Percentiles rank a stretch among this genome's conserved stretches.
These are phyloP conservation scores for Zygoascus meyerae DNA, from an alignment of 1,139 yeast species.

Conservation along the genomic window DNA sequence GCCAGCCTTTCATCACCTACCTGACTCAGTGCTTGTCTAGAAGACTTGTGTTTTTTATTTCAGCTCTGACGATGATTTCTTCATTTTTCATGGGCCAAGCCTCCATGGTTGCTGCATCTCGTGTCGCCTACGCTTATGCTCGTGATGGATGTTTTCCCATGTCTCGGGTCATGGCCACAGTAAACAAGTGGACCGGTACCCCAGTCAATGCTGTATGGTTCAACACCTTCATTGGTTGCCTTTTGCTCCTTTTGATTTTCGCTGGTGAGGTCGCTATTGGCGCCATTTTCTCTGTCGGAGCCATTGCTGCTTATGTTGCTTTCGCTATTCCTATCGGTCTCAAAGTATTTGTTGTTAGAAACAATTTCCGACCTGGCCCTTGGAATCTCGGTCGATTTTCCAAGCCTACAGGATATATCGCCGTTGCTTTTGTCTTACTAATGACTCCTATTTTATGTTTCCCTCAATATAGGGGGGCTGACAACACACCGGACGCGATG, in stretches of 20 bases:
- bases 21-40: slow-evolving; percentile 47
- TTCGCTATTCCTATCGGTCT: slow-evolving; percentile 63
- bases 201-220: slow-evolving; percentile 69
- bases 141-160: slow-evolving; percentile 67
- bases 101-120: slow-evolving; percentile 65
- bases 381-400: slow-evolving; percentile 58
- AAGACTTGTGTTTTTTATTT: slow-evolving; percentile 46
- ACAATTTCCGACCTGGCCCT: slow-evolving; percentile 59
- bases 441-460: slow-evolving; percentile 67
- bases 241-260: slow-evolving; percentile 53
- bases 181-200: slow-evolving; percentile 51
- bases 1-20: slow-evolving; percentile 61
- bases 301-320: slow-evolving; percentile 65
- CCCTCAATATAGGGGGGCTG: slow-evolving; percentile 45
- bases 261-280: slow-evolving; percentile 66
- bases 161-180: slow-evolving; percentile 49
- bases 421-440: slow-evolving; percentile 40
- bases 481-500: slow-evolving; percentile 46
- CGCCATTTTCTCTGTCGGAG: slow-evolving; percentile 74
- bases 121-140: slow-evolving; percentile 64
- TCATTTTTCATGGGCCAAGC: slow-evolving; percentile 65
- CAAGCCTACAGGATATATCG: slow-evolving; percentile 36
- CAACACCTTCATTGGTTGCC: slow-evolving; percentile 53
- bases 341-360: slow-evolving; percentile 48
- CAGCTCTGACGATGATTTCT: slow-evolving; percentile 55